Conservation (phyloP, 495 filamentous ascomycete genomes). For the Penicillium atrosanguineum region DNA sequence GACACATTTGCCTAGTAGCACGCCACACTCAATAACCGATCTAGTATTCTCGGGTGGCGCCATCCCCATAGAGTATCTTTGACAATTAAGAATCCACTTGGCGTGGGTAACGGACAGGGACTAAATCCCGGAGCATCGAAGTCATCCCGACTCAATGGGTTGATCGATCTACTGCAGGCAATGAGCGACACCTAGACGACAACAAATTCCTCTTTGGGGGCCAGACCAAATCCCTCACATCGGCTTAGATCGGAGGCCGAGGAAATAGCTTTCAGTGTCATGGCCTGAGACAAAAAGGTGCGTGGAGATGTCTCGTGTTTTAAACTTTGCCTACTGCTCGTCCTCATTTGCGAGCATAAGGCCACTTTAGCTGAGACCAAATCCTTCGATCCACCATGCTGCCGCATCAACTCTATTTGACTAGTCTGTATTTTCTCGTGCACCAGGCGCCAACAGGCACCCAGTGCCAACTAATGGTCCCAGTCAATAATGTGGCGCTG, state of each 20-base stretch:
- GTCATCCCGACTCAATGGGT: neutral
- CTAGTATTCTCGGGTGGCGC: neutral
- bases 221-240: neutral
- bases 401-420: neutral
- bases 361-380: neutral
- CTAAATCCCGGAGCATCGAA: neutral
- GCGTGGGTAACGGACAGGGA: neutral
- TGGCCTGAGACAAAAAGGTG: neutral
- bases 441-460: neutral
- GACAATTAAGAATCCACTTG: neutral
- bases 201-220: neutral
- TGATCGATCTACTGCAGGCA: neutral
- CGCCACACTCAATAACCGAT: neutral
- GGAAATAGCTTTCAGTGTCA: neutral
- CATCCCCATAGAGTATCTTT: no score
- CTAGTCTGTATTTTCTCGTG: conserved; percentile 32
- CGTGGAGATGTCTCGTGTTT: neutral
- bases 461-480: neutral
- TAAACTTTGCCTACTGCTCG: neutral
- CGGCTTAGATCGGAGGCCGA: neutral
- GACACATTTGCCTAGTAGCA: neutral
- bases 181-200: neutral
- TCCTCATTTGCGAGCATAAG: neutral
- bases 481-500: neutral
- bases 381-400: neutral